Evolutionary conservation across 371 early-diverging fungal species (phyloP), one percentile per base, ranked within the genome.

Genomic region (Phascolomyces articulosus): DNA sequence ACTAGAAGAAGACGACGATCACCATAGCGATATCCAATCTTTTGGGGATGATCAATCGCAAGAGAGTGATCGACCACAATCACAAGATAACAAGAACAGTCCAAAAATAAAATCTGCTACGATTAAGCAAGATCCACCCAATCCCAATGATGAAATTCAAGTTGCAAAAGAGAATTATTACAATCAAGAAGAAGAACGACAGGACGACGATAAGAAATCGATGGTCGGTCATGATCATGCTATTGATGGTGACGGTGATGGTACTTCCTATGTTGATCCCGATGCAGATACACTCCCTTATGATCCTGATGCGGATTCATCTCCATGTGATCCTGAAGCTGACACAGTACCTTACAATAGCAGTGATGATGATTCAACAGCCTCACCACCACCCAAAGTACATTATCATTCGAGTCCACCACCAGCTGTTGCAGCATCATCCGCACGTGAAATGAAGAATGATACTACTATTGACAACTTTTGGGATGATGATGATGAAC

Each of bases 41-140:
- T 51, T 51, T 51, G 51, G 51, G n/a, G n/a, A n/a, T 51, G 51
- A 51, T 24, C 51, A 51, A n/a, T 44, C 44, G 16, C 44, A 44
- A n/a, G 44, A 44, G 4, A 16, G 16, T 4, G 51, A 18, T n/a
- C n/a, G n/a, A n/a, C n/a, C n/a, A n/a, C n/a, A n/a, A n/a, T n/a
- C n/a, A n/a, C n/a, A n/a, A n/a, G n/a, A n/a, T n/a, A n/a, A n/a
- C n/a, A 47, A 47, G 47, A 47, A 13, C 47, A 47, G 21, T 16
- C 8, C 8, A 4, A 47, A 9, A 0, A n/a, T 47, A 1, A 20
- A 13, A 6, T 47, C 16, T 16, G 6, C 8, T 13, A 20, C 47
- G 47, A 16, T 13, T 13, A 6, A 38, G 38, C 38, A 6, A 38
- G 38, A 38, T 38, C 9, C 38, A 38, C 38, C 9, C 38, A 13